Conservation (phyloP, 225 moss, liverwort and hornwort species). For the Polytrichum commune region DNA sequence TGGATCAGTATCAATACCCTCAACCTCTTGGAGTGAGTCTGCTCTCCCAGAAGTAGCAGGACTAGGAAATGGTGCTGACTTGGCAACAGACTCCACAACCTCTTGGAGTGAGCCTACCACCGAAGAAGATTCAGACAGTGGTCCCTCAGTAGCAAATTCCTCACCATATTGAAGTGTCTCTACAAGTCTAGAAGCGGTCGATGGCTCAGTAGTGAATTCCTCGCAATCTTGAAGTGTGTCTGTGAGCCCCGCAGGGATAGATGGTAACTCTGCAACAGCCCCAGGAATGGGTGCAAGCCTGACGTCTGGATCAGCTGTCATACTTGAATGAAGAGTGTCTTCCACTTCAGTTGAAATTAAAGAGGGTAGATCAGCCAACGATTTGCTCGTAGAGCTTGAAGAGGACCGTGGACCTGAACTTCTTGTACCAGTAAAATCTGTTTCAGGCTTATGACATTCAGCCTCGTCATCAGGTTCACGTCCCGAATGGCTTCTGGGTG, state of each 20-base stretch:
- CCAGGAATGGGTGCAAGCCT: neutral
- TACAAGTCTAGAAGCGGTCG: too few relatives aligned
- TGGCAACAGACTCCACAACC: neutral
- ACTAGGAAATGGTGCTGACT: neutral
- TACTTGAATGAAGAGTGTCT: neutral
- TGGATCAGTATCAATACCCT: neutral
- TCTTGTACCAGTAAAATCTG: slow-evolving; percentile 14
- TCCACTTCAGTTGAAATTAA: slow-evolving; percentile 8
- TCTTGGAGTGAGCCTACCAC: too few relatives aligned
- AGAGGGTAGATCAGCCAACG: neutral
- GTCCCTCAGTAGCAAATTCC: too few relatives aligned
- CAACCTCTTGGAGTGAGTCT: neutral
- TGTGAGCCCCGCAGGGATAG: too few relatives aligned
- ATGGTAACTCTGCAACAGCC: neutral
- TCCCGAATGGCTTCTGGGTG: slow-evolving; percentile 9
- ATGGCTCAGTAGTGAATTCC: too few relatives aligned
- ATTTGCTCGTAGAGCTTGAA: slow-evolving; percentile 19
- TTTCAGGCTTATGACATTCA: slow-evolving; percentile 12
- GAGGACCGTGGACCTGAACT: slow-evolving; percentile 21
- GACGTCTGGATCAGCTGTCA: neutral
- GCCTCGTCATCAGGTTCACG: slow-evolving; percentile 9
- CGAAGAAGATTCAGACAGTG: too few relatives aligned
- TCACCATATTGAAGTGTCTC: too few relatives aligned
- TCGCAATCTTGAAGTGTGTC: too few relatives aligned
- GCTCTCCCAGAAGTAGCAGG: neutral